Evolutionary conservation across 2,329 filamentous ascomycete species (phyloP).

Genomic region (Rutstroemia sp.): DNA sequence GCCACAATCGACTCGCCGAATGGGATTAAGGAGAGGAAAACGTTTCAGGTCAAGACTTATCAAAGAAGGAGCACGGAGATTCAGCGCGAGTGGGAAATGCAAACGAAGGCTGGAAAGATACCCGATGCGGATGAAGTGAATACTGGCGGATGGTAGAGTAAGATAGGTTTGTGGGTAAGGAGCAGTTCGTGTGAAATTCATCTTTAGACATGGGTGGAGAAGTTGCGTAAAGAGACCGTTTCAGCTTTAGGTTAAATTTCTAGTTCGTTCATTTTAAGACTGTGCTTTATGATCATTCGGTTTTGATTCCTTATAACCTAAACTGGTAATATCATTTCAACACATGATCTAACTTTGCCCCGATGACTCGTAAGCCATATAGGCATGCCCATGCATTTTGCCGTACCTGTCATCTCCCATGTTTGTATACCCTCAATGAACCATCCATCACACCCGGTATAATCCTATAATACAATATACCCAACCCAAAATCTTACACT

Average conservation of each 20-base stretch:
- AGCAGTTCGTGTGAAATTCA: too few relatives aligned
- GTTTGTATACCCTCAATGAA: background rate
- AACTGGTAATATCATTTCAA: too few relatives aligned
- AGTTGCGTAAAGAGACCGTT: too few relatives aligned
- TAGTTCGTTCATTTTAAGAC: too few relatives aligned
- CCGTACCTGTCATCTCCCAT: background rate
- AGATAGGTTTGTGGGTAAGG: background rate
- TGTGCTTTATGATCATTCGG: too few relatives aligned
- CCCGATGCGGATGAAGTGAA: slow-evolving; percentile 4
- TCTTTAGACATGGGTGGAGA: too few relatives aligned
- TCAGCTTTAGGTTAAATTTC: too few relatives aligned
- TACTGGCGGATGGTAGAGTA: slow-evolving; percentile 2
- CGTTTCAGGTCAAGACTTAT: background rate
- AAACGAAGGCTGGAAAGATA: slow-evolving; percentile 1
- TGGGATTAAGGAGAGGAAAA: slow-evolving; percentile 1
- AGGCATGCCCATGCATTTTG: background rate
- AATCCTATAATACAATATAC: background rate
- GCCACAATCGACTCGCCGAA: background rate
- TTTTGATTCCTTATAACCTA: too few relatives aligned
- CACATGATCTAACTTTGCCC: too few relatives aligned
- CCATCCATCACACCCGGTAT: background rate
- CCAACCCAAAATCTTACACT: background rate
- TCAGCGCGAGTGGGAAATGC: slow-evolving; percentile 1
- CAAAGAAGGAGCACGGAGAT: slow-evolving; percentile 2
- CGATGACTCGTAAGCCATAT: too few relatives aligned